Evolutionary conservation across 164 flowering plant species (phyloP).

Genomic region (Annona cherimola): DNA sequence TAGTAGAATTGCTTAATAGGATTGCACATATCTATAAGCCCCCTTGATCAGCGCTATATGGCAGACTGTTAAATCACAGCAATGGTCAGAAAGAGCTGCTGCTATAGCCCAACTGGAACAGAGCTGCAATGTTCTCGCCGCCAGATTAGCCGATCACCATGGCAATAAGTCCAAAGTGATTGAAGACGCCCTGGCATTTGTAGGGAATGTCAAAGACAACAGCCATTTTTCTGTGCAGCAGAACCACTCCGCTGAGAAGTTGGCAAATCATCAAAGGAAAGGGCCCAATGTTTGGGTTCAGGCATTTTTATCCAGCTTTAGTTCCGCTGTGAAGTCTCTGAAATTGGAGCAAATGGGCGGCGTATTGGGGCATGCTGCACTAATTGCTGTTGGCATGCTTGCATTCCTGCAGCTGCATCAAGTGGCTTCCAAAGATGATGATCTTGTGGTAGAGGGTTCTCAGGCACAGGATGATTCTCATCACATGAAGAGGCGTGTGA

Average conservation of each 20-base stretch:
- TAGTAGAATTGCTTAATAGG: no score
- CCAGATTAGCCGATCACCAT: conserved; percentile 83
- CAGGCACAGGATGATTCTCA: conserved; percentile 12
- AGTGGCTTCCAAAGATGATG: conserved; percentile 8
- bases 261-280: conserved; percentile 25
- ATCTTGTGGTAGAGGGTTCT: conserved; percentile 9
- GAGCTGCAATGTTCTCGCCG: conserved; percentile 77
- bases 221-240: conserved; percentile 30
- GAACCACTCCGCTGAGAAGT: conserved; percentile 20
- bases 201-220: conserved; percentile 59
- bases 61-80: conserved; percentile 81
- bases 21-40: no score
- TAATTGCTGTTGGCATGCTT: conserved; percentile 70
- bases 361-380: conserved; percentile 72
- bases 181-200: conserved; percentile 84
- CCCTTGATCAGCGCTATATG: no score
- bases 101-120: conserved; percentile 89
- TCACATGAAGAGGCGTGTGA: conserved; percentile 8
- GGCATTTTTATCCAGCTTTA: conserved; percentile 41
- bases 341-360: conserved; percentile 55
- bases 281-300: conserved; percentile 24
- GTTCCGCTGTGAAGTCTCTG: conserved; percentile 50
- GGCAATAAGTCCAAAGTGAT: conserved; percentile 84
- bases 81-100: conserved; percentile 84
- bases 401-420: conserved; percentile 36